phyloP scores from a whole-genome alignment of 768 basidiomycete species.

The Lactifluus pinguis region DNA sequence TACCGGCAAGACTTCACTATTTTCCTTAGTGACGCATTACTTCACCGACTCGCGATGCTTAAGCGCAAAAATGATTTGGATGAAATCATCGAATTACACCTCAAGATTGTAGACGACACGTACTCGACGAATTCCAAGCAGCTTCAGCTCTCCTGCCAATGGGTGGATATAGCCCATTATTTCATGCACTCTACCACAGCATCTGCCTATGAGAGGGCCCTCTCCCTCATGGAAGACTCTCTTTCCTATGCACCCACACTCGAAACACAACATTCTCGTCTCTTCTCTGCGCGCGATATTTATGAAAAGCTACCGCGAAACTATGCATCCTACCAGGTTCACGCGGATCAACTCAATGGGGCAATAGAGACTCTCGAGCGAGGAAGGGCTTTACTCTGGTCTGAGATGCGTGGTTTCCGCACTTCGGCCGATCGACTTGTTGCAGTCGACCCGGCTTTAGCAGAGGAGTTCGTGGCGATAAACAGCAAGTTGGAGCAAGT shows the following conservation, averaged over 20 bases:
- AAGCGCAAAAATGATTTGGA: no score
- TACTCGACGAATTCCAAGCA: no score
- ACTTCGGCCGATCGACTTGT: background rate
- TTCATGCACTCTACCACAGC: background rate
- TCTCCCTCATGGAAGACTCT: background rate
- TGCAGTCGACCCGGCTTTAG: background rate
- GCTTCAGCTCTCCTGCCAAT: no score
- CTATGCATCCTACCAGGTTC: background rate
- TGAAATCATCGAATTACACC: no score
- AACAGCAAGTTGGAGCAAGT: background rate
- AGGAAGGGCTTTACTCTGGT: background rate
- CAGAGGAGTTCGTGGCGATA: background rate
- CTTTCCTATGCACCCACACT: background rate
- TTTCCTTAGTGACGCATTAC: no score
- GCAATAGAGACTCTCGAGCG: background rate
- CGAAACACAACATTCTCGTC: background rate
- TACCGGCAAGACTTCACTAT: no score
- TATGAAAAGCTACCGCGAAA: background rate
- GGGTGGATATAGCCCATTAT: background rate
- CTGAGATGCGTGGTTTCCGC: background rate
- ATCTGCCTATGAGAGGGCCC: background rate
- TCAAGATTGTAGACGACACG: no score
- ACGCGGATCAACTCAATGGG: background rate
- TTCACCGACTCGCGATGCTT: no score
- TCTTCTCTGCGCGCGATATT: background rate